Percentiles rank a stretch among this genome's conserved stretches.
phyloP scores from a whole-genome alignment of 768 basidiomycete species.

The Rhodotorula paludigena region DNA sequence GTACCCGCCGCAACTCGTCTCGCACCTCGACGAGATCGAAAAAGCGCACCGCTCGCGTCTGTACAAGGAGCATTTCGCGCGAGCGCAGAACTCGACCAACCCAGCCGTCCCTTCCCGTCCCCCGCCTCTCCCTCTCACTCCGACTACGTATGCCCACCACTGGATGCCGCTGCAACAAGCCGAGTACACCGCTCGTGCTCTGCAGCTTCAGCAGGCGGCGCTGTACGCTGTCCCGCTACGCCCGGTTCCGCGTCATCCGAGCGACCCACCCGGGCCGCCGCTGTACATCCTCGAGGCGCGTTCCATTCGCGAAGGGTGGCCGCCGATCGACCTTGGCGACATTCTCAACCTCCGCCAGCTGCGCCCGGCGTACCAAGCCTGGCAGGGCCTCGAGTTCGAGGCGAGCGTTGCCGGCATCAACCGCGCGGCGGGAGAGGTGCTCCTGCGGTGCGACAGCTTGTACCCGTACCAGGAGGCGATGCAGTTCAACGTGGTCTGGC shows the following conservation, averaged over 20 bases:
- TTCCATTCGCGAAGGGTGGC: constrained; percentile 47
- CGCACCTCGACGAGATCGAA: not conserved
- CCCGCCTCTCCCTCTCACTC: not conserved
- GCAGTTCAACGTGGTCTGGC: constrained; percentile 26
- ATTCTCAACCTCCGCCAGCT: constrained; percentile 44
- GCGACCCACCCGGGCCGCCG: not conserved
- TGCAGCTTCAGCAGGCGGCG: constrained; percentile 12
- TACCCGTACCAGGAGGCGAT: constrained; percentile 6
- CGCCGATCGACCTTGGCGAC: constrained; percentile 46
- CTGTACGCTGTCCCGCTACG: constrained; percentile 20
- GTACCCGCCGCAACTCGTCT: constrained; percentile 11
- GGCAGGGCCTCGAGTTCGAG: constrained; percentile 41
- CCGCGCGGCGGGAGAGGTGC: constrained; percentile 43
- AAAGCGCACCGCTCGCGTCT: not conserved
- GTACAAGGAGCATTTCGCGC: not conserved
- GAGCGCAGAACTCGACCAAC: too few species aligned
- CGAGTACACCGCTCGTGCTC: constrained; percentile 12
- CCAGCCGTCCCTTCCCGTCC: not conserved
- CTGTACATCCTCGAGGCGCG: constrained; percentile 42
- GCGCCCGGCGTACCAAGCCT: constrained; percentile 26
- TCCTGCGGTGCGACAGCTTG: constrained; percentile 38
- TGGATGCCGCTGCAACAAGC: constrained; percentile 16
- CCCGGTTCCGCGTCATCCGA: not conserved
- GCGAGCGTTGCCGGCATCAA: constrained; percentile 44
- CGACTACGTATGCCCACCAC: constrained; percentile 14